phyloP scores from a whole-genome alignment of 805 yeast species.

The Torulaspora gathmanii region DNA sequence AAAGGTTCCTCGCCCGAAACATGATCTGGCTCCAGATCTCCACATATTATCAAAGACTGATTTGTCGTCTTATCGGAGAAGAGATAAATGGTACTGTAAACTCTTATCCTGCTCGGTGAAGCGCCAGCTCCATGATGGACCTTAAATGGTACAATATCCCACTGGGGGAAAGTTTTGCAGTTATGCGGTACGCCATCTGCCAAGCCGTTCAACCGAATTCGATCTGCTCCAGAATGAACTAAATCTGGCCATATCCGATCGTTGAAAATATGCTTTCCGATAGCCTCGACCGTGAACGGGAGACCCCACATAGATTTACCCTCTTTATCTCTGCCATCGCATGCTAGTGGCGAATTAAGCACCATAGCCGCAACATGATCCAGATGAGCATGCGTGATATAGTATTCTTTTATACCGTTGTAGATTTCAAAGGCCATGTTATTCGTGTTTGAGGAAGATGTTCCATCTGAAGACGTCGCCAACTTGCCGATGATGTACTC shows the following conservation, averaged over 20 bases:
- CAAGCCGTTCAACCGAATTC: conserved; percentile 17
- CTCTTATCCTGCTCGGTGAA: conserved; percentile 11
- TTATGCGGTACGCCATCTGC: conserved; percentile 9
- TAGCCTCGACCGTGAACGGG: conserved; percentile 45
- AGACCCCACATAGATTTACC: conserved; percentile 54
- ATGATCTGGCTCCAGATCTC: conserved; percentile 75
- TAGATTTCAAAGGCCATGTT: conserved; percentile 36
- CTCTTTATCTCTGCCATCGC: conserved; percentile 4
- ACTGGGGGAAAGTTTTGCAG: conserved; percentile 22
- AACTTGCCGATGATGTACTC: conserved; percentile 6
- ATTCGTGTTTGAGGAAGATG: conserved; percentile 20
- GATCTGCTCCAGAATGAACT: conserved; percentile 26
- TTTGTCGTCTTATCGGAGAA: conserved; percentile 38
- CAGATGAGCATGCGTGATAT: conserved; percentile 77
- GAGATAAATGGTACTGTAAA: conserved; percentile 55
- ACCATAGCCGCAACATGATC: conserved; percentile 73
- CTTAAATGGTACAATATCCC: conserved; percentile 36
- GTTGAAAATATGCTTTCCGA: conserved; percentile 61
- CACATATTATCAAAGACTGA: conserved; percentile 57
- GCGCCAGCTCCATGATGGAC: conserved; percentile 43
- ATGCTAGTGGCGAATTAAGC: conserved; percentile 57
- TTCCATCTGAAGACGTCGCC: not conserved
- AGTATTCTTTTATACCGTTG: conserved; percentile 40
- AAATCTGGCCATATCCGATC: conserved; percentile 76
- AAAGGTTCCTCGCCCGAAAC: conserved; percentile 30